phyloP scores from a whole-genome alignment of 371 early-diverging fungal species.

The Mycotypha africana region DNA sequence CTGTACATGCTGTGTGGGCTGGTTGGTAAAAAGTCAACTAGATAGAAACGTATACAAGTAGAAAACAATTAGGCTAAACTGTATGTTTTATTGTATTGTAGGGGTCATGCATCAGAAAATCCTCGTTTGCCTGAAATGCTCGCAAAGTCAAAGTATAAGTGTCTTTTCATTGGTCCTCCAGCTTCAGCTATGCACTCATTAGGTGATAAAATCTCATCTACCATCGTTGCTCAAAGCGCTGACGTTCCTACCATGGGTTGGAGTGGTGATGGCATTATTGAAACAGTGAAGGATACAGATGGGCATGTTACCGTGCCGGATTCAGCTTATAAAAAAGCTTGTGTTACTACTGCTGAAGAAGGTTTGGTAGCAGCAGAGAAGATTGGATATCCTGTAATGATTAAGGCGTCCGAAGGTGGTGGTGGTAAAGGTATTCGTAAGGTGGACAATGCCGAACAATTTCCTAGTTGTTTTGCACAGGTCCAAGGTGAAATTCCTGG shows the following conservation, averaged over 20 bases:
- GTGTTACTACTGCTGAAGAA: constrained; percentile 70
- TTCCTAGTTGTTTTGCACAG: constrained; percentile 76
- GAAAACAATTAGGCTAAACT: no score
- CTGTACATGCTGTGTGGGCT: constrained; percentile 82
- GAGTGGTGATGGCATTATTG: constrained; percentile 85
- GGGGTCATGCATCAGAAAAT: constrained; percentile 99
- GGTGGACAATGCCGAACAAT: constrained; percentile 68
- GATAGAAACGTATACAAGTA: no score
- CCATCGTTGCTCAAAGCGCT: constrained; percentile 95
- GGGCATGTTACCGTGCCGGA: constrained; percentile 81
- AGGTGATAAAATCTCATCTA: constrained; percentile 98
- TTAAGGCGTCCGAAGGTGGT: constrained; percentile 98
- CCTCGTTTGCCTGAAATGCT: constrained; percentile 92
- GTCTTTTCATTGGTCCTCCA: constrained; percentile 98
- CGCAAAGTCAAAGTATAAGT: constrained; percentile 68
- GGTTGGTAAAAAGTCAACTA: constrained; percentile 66
- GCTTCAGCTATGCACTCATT: constrained; percentile 97
- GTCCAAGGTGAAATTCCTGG: constrained; percentile 95
- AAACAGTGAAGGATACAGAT: constrained; percentile 53
- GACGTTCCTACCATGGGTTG: constrained; percentile 95
- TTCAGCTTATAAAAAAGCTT: constrained; percentile 73
- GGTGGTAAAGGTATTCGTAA: constrained; percentile 99
- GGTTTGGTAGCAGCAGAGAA: constrained; percentile 76
- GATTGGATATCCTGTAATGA: constrained; percentile 97
- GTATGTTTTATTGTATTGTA: no score